Percentiles rank a stretch among this genome's conserved stretches.
Conservation (phyloP, 75 land plant species). For the Sequoiadendron giganteum region DNA sequence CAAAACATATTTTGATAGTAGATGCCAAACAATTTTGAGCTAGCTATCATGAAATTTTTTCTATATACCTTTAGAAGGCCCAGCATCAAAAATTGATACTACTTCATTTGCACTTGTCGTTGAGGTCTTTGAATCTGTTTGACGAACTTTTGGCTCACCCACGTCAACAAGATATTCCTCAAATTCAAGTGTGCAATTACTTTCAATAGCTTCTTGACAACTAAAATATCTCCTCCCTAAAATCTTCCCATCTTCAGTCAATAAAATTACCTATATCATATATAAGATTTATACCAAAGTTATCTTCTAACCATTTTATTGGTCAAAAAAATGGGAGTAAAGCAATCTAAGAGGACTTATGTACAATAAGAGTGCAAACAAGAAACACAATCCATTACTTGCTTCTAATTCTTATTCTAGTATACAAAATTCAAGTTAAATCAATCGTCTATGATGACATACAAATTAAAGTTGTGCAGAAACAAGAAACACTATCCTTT, state of each 20-base stretch:
- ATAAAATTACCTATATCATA: slow-evolving; percentile 20
- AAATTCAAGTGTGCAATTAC: slow-evolving; percentile 20
- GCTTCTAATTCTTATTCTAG: not conserved
- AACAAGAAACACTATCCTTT: not conserved
- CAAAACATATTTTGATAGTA: not conserved
- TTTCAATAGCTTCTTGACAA: slow-evolving; percentile 16
- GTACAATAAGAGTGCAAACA: not conserved
- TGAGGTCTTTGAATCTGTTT: not conserved
- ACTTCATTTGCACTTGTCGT: slow-evolving; percentile 1
- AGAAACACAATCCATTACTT: not conserved
- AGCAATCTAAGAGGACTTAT: not conserved
- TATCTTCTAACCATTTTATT: not conserved
- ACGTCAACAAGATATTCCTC: slow-evolving; percentile 32
- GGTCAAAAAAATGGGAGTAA: not conserved
- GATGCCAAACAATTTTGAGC: not conserved
- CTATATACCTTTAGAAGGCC: not conserved
- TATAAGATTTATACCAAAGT: not conserved
- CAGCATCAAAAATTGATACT: not conserved
- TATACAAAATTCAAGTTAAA: not conserved
- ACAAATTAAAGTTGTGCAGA: too few species aligned
- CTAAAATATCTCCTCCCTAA: slow-evolving; percentile 16
- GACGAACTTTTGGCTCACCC: slow-evolving; percentile 18
- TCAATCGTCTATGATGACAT: not conserved
- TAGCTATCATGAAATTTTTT: not conserved
- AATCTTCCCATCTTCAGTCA: slow-evolving; percentile 27